Base-by-base conservation (phyloP, 331 rosid genomes). In the Telfairia occidentalis region DNA sequence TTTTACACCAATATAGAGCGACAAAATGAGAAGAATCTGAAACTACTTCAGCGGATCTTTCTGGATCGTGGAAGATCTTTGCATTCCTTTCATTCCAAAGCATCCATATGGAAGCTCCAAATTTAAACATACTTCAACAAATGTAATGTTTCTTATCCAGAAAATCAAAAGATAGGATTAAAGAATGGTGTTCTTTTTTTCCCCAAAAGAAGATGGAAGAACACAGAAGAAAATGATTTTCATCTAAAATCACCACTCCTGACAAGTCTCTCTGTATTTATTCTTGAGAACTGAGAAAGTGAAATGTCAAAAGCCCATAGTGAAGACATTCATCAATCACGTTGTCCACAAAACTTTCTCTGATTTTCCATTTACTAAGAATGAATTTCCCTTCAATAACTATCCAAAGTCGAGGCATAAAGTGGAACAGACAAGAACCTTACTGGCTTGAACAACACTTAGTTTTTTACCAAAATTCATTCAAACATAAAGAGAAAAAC, bases 401-500 rank as follows among this genome's bases (percentile, higher is more conserved):
- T 16, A 29, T 60, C 73, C 34, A 23, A 40, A 21, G 49, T 40
- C 9, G 10, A 63, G 46, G 46, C 73, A 66, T 66, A 66, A 19
- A 66, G 26, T 40, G 73, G 52, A 10, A 40, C 52, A 38, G 73
- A 53, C 34, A 38, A 66, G 19, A 38, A n/a, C 9, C 49, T 43
- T 43, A 7, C 7, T 1, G n/a, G 52, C 26, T 29, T 32, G 26
- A 38, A 19, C 52, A 21, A 65, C 19, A 38, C 73, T 21, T 9
- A 34, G 42, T 63, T 32, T 28, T 21, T 10, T 19, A 69, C 54
- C 10, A 32, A 42, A 32, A 32, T 78, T 30, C 23, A 6, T 38
- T 21, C 75, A 81, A 38, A 35, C 19, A 34, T n/a, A 58, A 21
- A 55, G 29, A 48, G 2, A 64, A 67, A 34, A 69, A 81, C 12